Conservation (phyloP, 148 eudicot species). For the Vaccinium darrowii region DNA sequence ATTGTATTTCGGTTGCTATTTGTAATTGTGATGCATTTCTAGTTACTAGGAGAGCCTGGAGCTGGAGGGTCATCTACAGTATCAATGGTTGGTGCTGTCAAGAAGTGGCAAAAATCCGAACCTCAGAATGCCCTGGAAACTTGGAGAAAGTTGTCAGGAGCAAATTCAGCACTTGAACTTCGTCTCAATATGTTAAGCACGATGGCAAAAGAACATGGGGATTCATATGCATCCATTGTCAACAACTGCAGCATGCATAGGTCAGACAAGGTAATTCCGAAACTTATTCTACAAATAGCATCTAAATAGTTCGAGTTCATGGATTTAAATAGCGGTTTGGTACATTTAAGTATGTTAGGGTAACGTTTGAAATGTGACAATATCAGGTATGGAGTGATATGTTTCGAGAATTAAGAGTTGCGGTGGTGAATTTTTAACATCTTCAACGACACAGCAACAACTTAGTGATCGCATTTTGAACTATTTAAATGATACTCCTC, state of each 20-base stretch:
- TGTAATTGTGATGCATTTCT: conserved; percentile 23
- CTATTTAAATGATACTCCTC: background rate
- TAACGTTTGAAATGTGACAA: background rate
- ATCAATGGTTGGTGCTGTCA: conserved; percentile 98
- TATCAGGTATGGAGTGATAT: background rate
- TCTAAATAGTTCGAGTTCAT: background rate
- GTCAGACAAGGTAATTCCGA: conserved; percentile 65
- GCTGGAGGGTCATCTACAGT: conserved; percentile 97
- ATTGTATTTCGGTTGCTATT: background rate
- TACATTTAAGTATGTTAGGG: background rate
- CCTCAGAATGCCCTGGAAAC: conserved; percentile 65
- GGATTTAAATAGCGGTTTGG: background rate
- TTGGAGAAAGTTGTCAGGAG: conserved; percentile 76
- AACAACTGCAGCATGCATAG: conserved; percentile 54
- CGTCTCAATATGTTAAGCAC: conserved; percentile 51
- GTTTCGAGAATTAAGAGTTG: background rate
- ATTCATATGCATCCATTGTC: conserved; percentile 56
- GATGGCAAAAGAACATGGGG: conserved; percentile 56
- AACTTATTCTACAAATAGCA: background rate
- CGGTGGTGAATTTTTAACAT: background rate
- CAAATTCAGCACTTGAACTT: conserved; percentile 64
- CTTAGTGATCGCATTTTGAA: background rate
- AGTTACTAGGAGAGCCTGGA: conserved; percentile 99
- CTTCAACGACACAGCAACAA: background rate
- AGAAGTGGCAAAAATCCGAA: conserved; percentile 95